phyloP scores from a whole-genome alignment of 495 filamentous ascomycete genomes.

The Neurospora pannonica region DNA sequence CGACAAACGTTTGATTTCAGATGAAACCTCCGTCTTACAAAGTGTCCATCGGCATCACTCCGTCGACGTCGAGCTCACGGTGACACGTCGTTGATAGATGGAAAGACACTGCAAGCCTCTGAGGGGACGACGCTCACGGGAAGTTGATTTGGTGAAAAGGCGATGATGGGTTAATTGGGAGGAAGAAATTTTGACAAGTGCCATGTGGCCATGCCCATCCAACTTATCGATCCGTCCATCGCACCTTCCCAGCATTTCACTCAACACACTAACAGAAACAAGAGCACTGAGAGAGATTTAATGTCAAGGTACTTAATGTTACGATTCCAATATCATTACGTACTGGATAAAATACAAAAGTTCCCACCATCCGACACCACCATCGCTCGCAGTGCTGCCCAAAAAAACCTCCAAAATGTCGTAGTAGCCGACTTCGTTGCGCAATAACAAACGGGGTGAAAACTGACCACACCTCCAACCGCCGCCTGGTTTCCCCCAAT shows the following conservation, averaged over 20 bases:
- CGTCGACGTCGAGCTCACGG: neutral
- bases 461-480: neutral
- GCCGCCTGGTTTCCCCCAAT: neutral
- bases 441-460: neutral
- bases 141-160: neutral
- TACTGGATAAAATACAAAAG: neutral
- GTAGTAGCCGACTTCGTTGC: neutral
- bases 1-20: neutral
- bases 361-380: neutral
- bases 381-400: neutral
- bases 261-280: neutral
- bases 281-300: neutral
- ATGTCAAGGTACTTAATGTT: neutral
- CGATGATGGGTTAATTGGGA: neutral
- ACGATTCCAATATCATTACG: neutral
- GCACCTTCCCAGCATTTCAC: neutral
- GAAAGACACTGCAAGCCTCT: neutral
- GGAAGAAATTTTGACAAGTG: neutral
- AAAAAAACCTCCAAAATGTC: neutral
- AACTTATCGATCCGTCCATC: neutral
- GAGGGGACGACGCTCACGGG: neutral
- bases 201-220: neutral
- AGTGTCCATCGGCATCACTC: neutral
- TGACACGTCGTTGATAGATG: neutral
- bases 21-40: neutral